Base-by-base conservation (phyloP, 176 grass and related monocot species). In the Avena sativa region DNA sequence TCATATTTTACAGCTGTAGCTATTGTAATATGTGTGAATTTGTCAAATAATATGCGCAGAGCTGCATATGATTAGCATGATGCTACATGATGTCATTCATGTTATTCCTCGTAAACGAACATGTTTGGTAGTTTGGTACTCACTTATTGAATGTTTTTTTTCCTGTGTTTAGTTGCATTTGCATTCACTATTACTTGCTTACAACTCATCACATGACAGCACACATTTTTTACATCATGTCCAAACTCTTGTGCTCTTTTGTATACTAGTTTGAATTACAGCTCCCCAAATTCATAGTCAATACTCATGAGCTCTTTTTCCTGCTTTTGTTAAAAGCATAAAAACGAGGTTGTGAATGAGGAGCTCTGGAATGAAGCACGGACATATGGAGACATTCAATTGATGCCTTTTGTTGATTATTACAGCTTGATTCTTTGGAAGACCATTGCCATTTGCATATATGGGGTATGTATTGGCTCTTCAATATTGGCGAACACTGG, bases 361-460 rank as follows among this genome's bases (percentile, higher is more conserved):
- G 93, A 98, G 87, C 90, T 98, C 58, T 98, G 97, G 97, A 91
- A 89, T 78, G 97, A 98, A 93, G 97, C 92, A 44, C 79, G 76
- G 1, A 96, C 97, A 28, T 98, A 98, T 55, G 94, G 93, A 81
- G 96, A 98, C 76, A 93, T 98, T 76, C 96, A 98, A 78, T 67
- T 98, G 68, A 98, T 98, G 97, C 97, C 97, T 12, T 98, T 98
- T 87, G 94, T 98, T 86, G 97, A 98, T 90, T 98, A 96, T 89
- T 98, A 98, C 59, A 94, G 94, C 85, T 86, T 98, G 63, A 98
- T 98, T 93, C 91, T 95, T 32, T 98, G 94, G 94, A 98, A 98
- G 83, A 98, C 97, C 3, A 98, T 98, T 79, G 94, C 92, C 36
- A 98, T 98, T 60, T 98, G 94, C 89, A 92, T 98, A 19, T 96